Base-by-base conservation (phyloP, 495 filamentous ascomycete genomes). In the Aspergillus cavernicola region DNA sequence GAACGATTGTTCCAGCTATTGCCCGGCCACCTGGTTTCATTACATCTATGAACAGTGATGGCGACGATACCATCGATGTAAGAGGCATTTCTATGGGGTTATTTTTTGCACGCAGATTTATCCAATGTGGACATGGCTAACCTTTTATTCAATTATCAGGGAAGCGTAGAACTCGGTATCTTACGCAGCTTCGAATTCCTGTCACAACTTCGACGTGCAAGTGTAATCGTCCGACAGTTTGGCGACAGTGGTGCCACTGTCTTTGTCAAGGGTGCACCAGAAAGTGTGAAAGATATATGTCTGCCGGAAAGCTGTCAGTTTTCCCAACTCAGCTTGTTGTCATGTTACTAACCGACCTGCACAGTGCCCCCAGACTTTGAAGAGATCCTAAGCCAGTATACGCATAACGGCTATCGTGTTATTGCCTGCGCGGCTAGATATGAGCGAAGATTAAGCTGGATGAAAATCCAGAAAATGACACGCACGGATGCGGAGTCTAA, bases 231-330 rank as follows among this genome's bases (percentile, higher is more conserved):
- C 12, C 80, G 90, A 31, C 85, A 87, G 48, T 95, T 91, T 68
- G 88, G 91, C 3, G 83, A 87, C 39, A 77, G 78, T 33, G 86
- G 86, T 45, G 92, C 81, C 35, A 85, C 87, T 58, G 77, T 97
- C 35, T 97, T 90, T 69, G 91, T 99, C 39, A 99, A 99, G 69
- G 95, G 95, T 28, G 92, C 95, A 1, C 95, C 95, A 6, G 95
- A 99, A 68, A 93, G 88, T 65, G 92, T 99, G 82, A 86, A 83
- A 57, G 88, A 91, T 6, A 96, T 99, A 47, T 99, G 95, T 68
- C 74, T 75, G 23, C 78, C 88, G 2, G 86, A 90, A 59, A 87
- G 80, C 61, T 88, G 86, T 89, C 56, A 78, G 85, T 80, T 40
- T 26, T 15, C 59, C 57, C 40, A 69, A 48, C 28, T 28, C 11